phyloP scores from a whole-genome alignment of 1,284 basidiomycete species.

The Papiliotrema laurentii region DNA sequence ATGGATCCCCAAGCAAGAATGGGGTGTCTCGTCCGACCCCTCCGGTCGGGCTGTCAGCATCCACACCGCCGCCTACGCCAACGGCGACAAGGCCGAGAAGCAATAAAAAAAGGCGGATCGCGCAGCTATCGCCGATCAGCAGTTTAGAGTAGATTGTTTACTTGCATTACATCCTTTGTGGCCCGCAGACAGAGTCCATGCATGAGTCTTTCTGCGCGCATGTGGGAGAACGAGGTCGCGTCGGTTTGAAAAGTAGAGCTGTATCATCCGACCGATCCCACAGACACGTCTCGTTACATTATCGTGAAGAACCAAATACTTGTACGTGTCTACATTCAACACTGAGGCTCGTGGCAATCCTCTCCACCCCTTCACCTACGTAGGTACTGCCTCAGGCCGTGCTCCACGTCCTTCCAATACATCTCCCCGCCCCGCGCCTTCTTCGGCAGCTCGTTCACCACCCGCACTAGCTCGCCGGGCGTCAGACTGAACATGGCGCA shows the following conservation, averaged over 20 bases:
- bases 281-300: too few relatives aligned
- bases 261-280: too few relatives aligned
- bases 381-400: constrained; percentile 8
- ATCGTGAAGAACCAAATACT: too few relatives aligned
- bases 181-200: too few relatives aligned
- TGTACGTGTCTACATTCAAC: too few relatives aligned
- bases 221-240: too few relatives aligned
- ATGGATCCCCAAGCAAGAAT: constrained; percentile 91
- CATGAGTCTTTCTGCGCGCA: too few relatives aligned
- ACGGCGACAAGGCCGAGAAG: background rate
- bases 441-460: constrained; percentile 10
- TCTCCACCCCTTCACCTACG: background rate
- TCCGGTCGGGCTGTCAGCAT: constrained; percentile 93
- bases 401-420: constrained; percentile 20
- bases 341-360: too few relatives aligned
- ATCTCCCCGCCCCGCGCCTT: constrained; percentile 3
- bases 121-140: too few relatives aligned
- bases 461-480: constrained; percentile 7
- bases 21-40: constrained; percentile 93
- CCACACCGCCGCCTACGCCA: constrained; percentile 81
- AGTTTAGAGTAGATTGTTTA: too few relatives aligned
- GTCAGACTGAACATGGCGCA: constrained; percentile 12
- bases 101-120: background rate
- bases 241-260: too few relatives aligned
- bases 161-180: too few relatives aligned